Percentiles rank a stretch among this genome's conserved stretches.
phyloP scores from a whole-genome alignment of 148 eudicot genomes.

The Amaranthus cruentus region DNA sequence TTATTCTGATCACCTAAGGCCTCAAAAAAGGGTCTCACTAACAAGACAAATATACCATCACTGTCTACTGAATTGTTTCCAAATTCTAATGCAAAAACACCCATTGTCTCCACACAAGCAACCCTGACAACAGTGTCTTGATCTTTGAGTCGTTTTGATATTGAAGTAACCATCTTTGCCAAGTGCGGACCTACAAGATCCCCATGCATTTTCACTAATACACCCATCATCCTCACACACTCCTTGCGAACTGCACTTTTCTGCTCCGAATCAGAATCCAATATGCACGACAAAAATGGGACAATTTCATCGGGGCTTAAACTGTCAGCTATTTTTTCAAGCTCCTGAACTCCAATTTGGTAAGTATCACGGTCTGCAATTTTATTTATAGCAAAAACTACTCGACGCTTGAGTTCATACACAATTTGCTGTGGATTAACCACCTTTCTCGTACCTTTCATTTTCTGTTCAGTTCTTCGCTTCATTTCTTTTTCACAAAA shows the following conservation, averaged over 20 bases:
- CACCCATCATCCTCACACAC: conserved; percentile 65
- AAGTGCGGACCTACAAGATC: conserved; percentile 48
- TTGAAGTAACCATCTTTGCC: conserved; percentile 62
- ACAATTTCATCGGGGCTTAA: conserved; percentile 56
- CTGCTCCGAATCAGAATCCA: conserved; percentile 72
- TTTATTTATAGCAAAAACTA: conserved; percentile 62
- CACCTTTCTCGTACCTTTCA: conserved; percentile 49
- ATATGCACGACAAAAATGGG: conserved; percentile 64
- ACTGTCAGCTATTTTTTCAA: conserved; percentile 52
- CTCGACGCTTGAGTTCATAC: conserved; percentile 69
- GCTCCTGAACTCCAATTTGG: conserved; percentile 71
- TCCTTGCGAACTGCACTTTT: conserved; percentile 77
- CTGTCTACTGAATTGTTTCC: conserved; percentile 31
- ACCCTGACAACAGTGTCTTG: conserved; percentile 74
- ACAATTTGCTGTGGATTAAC: conserved; percentile 51
- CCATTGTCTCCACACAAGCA: conserved; percentile 68
- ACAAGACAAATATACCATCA: conserved; percentile 45
- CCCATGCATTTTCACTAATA: conserved; percentile 49
- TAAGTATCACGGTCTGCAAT: conserved; percentile 76
- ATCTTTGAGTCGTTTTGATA: conserved; percentile 81
- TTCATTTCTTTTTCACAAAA: conserved; percentile 33
- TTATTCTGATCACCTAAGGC: conserved; percentile 85
- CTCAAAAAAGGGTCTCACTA: conserved; percentile 84
- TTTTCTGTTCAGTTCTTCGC: conserved; percentile 40
- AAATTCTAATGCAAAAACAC: conserved; percentile 62